Percentiles rank a stretch among this genome's conserved stretches.
Evolutionary conservation across 306 rosid species (phyloP).

Genomic region (Prunus armeniaca): DNA sequence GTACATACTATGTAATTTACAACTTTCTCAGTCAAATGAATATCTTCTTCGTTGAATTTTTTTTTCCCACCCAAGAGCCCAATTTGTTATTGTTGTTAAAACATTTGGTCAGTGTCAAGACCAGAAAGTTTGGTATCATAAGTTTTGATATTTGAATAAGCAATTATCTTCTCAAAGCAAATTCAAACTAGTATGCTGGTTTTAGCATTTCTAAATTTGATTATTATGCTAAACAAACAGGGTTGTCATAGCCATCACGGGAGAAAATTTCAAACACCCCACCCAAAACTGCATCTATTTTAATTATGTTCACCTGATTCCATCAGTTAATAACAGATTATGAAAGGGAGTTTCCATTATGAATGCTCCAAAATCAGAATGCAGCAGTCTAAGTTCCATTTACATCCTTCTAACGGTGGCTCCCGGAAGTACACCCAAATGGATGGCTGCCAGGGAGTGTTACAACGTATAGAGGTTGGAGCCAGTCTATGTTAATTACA

Average conservation of each 20-base stretch:
- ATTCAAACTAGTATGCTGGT: neutral
- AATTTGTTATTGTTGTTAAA: neutral
- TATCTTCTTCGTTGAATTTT: neutral
- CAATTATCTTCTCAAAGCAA: neutral
- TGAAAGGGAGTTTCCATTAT: neutral
- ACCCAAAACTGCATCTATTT: neutral
- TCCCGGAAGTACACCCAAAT: no score
- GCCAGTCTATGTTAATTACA: no score
- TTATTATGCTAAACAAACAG: neutral
- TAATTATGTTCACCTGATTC: neutral
- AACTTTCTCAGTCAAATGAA: conserved; percentile 3
- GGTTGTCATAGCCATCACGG: neutral
- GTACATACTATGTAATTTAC: conserved; percentile 41
- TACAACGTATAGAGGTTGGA: no score
- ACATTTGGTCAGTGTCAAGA: neutral
- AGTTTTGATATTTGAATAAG: neutral
- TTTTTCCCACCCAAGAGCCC: neutral
- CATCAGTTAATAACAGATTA: neutral
- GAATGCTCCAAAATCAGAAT: neutral
- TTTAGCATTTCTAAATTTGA: neutral
- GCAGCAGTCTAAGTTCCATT: neutral
- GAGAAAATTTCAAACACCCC: neutral
- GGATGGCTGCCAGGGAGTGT: no score
- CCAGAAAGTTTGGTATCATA: neutral
- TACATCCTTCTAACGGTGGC: no score